These are phyloP conservation scores for Eimeria necatrix DNA, from an alignment of 169 alveolate species.

Conservation along the genomic window DNA sequence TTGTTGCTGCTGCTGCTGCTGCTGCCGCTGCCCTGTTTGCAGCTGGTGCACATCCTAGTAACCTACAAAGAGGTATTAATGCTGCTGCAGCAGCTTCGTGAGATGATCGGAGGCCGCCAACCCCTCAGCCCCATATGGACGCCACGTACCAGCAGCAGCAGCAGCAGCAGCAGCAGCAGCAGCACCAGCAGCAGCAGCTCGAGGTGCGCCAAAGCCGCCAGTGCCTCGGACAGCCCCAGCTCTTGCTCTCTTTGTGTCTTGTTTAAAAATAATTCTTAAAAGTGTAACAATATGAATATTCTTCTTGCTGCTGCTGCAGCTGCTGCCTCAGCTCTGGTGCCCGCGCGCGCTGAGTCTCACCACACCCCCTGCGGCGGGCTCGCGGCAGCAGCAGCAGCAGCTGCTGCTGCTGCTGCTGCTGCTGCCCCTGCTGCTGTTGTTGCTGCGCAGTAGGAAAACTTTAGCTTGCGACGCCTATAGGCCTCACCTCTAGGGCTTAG, in stretches of 20 bases:
- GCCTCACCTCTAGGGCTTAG: no score
- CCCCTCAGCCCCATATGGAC: constrained; percentile 57
- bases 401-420: not conserved
- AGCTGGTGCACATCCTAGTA: constrained; percentile 2
- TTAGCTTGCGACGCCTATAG: no score
- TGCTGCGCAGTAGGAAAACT: not conserved
- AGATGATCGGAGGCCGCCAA: not conserved
- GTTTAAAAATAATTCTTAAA: not conserved
- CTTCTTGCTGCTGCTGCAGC: not conserved
- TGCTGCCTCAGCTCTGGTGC: not conserved
- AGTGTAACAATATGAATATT: not conserved
- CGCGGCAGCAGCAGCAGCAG: not conserved
- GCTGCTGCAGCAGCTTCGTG: constrained; percentile 8
- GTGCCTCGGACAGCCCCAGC: no score
- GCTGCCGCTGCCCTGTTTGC: constrained; percentile 44
- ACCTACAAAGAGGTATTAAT: not conserved
- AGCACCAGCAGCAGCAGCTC: constrained; percentile 54
- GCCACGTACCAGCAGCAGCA: constrained; percentile 1
- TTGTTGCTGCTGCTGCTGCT: constrained; percentile 21
- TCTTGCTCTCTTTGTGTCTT: not conserved
- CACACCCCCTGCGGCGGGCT: not conserved
- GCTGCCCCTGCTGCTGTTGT: not conserved
- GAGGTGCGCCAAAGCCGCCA: constrained; percentile 39
- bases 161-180: constrained; percentile 57
- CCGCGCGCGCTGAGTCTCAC: not conserved